A percentile compares a stretch with the other conserved stretches of the same genome.
Conservation (phyloP, 2,329 filamentous ascomycete species). For the Ceratocystiopsis sp. region DNA sequence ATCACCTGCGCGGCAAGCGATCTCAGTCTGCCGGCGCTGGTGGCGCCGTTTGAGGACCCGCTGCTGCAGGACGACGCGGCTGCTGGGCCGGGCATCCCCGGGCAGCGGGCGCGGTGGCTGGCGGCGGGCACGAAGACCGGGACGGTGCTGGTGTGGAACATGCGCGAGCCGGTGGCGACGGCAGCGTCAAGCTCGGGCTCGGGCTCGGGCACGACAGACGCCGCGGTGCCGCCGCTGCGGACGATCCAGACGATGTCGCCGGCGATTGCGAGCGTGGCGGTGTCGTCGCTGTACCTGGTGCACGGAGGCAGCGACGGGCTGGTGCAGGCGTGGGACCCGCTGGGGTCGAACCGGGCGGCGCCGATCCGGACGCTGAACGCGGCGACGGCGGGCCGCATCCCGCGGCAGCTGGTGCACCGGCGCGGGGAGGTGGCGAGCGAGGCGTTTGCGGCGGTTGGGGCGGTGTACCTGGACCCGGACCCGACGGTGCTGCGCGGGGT, state of each 20-base stretch:
- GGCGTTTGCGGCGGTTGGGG: constrained; percentile 66
- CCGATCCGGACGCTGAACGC: constrained; percentile 80
- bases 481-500: constrained; percentile 72
- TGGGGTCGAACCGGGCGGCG: constrained; percentile 60
- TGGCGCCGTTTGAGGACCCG: constrained; percentile 65
- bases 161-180: constrained; percentile 39
- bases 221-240: constrained; percentile 49
- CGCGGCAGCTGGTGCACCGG: constrained; percentile 46
- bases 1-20: constrained; percentile 61
- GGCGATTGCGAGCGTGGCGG: constrained; percentile 62
- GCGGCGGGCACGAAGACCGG: constrained; percentile 68
- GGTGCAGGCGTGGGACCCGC: constrained; percentile 92
- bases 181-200: not conserved
- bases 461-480: constrained; percentile 75
- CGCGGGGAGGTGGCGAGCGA: constrained; percentile 46
- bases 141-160: constrained; percentile 68
- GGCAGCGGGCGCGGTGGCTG: constrained; percentile 65
- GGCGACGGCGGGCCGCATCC: constrained; percentile 63
- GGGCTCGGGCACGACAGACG: too few relatives aligned
- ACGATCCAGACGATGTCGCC: constrained; percentile 83
- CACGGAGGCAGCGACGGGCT: constrained; percentile 90
- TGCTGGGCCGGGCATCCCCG: constrained; percentile 50
- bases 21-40: constrained; percentile 50
- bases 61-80: constrained; percentile 27
- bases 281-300: constrained; percentile 75